phyloP scores from a whole-genome alignment of 179 eudicot genomes.

The Silene coronaria region DNA sequence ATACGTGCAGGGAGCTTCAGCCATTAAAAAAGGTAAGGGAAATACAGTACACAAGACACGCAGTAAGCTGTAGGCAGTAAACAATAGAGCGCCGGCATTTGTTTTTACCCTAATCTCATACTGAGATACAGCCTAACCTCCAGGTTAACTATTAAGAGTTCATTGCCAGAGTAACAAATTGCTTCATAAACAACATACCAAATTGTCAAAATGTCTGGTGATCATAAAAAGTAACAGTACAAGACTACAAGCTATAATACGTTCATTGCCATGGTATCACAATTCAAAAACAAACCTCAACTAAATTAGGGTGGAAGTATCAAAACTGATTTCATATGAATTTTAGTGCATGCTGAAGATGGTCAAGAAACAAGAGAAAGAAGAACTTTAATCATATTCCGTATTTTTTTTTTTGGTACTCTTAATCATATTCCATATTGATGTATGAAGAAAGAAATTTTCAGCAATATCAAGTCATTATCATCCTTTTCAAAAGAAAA shows the following conservation, averaged over 20 bases:
- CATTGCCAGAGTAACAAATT: neutral
- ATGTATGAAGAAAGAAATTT: neutral
- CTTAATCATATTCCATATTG: neutral
- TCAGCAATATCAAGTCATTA: neutral
- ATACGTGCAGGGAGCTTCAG: conserved; percentile 4
- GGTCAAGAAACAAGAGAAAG: neutral
- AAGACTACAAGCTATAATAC: neutral
- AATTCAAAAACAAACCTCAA: neutral
- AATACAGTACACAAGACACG: neutral
- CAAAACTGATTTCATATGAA: neutral
- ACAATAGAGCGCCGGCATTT: neutral
- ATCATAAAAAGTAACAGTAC: neutral
- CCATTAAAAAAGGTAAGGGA: neutral
- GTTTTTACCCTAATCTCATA: no score
- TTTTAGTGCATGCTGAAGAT: neutral
- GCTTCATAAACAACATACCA: neutral
- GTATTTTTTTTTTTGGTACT: no score
- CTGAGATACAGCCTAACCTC: no score
- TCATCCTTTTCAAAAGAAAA: no score
- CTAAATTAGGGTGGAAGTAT: neutral
- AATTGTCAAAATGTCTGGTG: neutral
- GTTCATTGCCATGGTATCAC: neutral
- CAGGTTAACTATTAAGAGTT: no score
- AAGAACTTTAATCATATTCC: neutral
- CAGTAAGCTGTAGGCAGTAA: neutral